phyloP scores from a whole-genome alignment of 176 grass and related monocot genomes.

The Musa itinerans region DNA sequence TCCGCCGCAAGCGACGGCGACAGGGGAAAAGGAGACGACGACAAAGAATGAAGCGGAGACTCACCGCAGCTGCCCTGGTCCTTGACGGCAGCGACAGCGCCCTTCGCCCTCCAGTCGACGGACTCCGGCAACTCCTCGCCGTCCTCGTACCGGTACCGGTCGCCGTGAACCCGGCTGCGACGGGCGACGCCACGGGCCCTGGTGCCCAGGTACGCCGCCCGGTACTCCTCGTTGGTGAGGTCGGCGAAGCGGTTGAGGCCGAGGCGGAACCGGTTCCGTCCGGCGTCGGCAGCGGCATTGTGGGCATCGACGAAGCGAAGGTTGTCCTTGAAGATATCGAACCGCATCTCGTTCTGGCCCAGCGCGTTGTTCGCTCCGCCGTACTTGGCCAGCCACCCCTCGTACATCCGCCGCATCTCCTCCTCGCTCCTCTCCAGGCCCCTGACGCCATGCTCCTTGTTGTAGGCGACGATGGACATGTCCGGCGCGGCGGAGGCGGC shows the following conservation, averaged over 20 bases:
- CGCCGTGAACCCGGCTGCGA: background rate
- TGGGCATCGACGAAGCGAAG: constrained; percentile 69
- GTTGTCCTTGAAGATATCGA: constrained; percentile 77
- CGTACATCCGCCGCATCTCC: constrained; percentile 45
- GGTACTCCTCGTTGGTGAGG: constrained; percentile 24
- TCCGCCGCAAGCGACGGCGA: background rate
- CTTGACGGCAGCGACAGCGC: constrained; percentile 12
- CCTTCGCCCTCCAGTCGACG: constrained; percentile 8
- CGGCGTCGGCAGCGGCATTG: constrained; percentile 35
- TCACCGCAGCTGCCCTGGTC: constrained; percentile 14
- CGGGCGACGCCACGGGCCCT: background rate
- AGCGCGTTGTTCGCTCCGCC: constrained; percentile 40
- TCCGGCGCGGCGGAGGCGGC: constrained; percentile 14
- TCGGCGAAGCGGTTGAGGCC: constrained; percentile 20
- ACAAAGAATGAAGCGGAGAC: background rate
- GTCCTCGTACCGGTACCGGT: constrained; percentile 1
- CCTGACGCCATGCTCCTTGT: constrained; percentile 32
- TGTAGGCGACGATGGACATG: constrained; percentile 72
- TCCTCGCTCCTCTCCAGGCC: constrained; percentile 46
- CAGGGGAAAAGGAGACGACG: background rate
- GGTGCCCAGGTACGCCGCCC: constrained; percentile 8
- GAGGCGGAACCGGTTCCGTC: constrained; percentile 6
- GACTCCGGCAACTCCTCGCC: constrained; percentile 6
- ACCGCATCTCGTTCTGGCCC: constrained; percentile 44
- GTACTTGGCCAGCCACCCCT: constrained; percentile 48